Evolutionary conservation across 805 yeast species (phyloP), one percentile per base, ranked within the genome.

Genomic region (Kodamaea leandrae): DNA sequence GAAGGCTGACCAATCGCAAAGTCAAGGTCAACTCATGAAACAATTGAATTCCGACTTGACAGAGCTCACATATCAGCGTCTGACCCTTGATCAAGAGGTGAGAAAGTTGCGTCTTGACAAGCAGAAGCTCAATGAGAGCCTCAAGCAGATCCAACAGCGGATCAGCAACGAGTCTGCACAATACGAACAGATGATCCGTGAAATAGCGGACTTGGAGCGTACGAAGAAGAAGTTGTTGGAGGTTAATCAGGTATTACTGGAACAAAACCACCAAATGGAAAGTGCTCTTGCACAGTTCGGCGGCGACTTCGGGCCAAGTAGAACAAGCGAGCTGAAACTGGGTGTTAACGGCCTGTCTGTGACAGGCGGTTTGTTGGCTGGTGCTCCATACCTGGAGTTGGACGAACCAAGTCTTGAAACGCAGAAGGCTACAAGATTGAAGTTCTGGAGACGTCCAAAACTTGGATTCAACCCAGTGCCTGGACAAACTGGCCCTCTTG

Each of bases 191-290:
- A 48, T 82, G 25, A 43, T 64, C 15, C 66, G 63, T 32, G 88
- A 83, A 28, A 68, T 84, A 10, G 73, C 68, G 36, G 72, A 64
- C 14, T 63, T 88, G 46, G 70, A 63, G 21, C 45, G 51, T 0
- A 72, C 74, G 35, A 82, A 75, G 59, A 66, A 63, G 24, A 58
- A 62, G 13, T 60, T 87, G 15, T 18, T 45, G 30, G 64, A 61
- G 14, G 48, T 49, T 19, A 64, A 58, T 45, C 54, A 44, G 36
- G 48, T 39, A 14, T 50, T 56, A 27, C 36, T 49, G n/a, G 63
- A 58, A 27, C 54, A 56, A 29, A 53, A 54, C 36, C 49, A 43
- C 30, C 47, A 42, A 13, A 37, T 52, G 36, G 51, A 49, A 35
- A 36, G 32, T 18, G 33, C 42, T 8, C 33, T 42, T n/a, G 20